phyloP scores from a whole-genome alignment of 2,329 filamentous ascomycete species.

The Fusarium sarcochroum region DNA sequence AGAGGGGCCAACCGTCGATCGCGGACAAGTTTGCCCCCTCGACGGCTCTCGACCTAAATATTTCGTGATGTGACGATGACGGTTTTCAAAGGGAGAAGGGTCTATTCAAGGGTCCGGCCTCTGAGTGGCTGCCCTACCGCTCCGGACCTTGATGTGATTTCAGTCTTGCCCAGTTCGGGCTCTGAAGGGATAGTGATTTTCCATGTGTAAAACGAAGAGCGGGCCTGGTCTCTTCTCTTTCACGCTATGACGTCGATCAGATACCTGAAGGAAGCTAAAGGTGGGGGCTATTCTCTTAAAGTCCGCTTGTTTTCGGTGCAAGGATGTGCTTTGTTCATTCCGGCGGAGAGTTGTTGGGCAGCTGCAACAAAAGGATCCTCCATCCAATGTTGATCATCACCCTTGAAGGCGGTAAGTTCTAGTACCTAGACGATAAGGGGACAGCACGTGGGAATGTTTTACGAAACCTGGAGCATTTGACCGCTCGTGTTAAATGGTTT shows the following conservation, averaged over 20 bases:
- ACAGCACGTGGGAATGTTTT: slow-evolving; percentile 28
- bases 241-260: slow-evolving; percentile 46
- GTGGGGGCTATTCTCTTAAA: slow-evolving; percentile 31
- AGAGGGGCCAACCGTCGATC: slow-evolving; percentile 41
- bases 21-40: slow-evolving; percentile 12
- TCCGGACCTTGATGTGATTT: slow-evolving; percentile 17
- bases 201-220: slow-evolving; percentile 20
- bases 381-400: slow-evolving; percentile 27
- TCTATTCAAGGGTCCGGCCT: slow-evolving; percentile 34
- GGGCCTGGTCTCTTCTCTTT: slow-evolving; percentile 22
- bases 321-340: slow-evolving; percentile 23
- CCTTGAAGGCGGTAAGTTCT: slow-evolving; percentile 14
- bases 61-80: slow-evolving; percentile 35
- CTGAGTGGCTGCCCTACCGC: slow-evolving; percentile 24
- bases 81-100: slow-evolving; percentile 13
- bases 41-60: background rate
- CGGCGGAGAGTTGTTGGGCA: slow-evolving; percentile 20
- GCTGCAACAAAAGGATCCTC: slow-evolving; percentile 17
- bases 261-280: slow-evolving; percentile 30
- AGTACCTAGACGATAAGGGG: slow-evolving; percentile 8
- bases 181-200: slow-evolving; percentile 25
- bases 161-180: slow-evolving; percentile 17
- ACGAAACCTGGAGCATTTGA: slow-evolving; percentile 3
- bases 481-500: slow-evolving; percentile 12
- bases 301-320: slow-evolving; percentile 28